Conservation (phyloP, 176 grass and related monocot species). For the Ensete ventricosum region DNA sequence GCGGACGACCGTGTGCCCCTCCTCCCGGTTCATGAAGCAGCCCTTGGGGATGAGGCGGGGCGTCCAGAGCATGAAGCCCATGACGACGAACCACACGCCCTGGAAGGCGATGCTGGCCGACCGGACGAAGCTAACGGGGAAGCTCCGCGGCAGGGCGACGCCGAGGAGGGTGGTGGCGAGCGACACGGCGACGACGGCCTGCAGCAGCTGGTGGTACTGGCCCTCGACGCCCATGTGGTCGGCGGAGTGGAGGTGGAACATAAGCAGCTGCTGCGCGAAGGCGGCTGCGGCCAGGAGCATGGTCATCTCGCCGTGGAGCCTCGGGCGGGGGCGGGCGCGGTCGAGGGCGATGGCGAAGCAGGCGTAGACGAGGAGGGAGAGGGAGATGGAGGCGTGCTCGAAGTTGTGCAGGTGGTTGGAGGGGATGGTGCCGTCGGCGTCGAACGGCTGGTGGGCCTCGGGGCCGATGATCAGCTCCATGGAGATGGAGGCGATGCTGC, state of each 20-base stretch:
- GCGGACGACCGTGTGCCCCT: not conserved
- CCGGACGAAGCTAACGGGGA: constrained; percentile 8
- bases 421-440: constrained; percentile 51
- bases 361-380: constrained; percentile 40
- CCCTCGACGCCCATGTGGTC: constrained; percentile 19
- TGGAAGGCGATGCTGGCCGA: constrained; percentile 10
- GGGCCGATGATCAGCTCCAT: constrained; percentile 53
- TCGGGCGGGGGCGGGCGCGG: not conserved
- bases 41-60: constrained; percentile 14
- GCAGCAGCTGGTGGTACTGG: constrained; percentile 11
- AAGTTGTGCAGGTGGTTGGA: constrained; percentile 56
- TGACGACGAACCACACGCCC: constrained; percentile 8
- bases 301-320: not conserved
- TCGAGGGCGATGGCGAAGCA: constrained; percentile 15
- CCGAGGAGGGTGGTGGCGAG: not conserved
- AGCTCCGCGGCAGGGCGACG: constrained; percentile 1
- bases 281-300: not conserved
- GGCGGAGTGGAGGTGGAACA: constrained; percentile 18
- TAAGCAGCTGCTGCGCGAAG: constrained; percentile 7
- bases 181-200: constrained; percentile 1
- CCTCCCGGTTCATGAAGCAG: constrained; percentile 15
- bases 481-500: constrained; percentile 38
- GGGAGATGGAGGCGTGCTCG: constrained; percentile 54
- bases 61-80: constrained; percentile 20
- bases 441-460: constrained; percentile 45